Evolutionary conservation across 2,329 filamentous ascomycete species (phyloP).

Genomic region (Xylaria hypoxylon): DNA sequence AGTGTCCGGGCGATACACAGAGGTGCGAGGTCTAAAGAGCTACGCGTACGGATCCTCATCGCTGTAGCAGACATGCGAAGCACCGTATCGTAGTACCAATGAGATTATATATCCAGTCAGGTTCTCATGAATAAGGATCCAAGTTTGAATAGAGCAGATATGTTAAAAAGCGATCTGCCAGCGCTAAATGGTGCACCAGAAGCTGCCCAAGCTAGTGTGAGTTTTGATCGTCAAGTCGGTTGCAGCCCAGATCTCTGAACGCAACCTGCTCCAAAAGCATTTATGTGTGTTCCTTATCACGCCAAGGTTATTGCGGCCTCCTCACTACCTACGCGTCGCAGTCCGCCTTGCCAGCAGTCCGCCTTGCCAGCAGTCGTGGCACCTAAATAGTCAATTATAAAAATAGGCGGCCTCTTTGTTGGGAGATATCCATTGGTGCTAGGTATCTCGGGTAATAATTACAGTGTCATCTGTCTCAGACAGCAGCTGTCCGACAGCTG

Average conservation of each 20-base stretch:
- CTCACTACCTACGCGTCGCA: too few relatives aligned
- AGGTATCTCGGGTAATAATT: neutral
- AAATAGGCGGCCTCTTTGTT: neutral
- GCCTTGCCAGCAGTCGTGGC: neutral
- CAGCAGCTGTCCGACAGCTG: too few relatives aligned
- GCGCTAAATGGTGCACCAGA: neutral
- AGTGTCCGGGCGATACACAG: neutral
- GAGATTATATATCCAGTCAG: neutral
- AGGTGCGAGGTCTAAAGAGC: too few relatives aligned
- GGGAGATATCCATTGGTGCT: neutral
- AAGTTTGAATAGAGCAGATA: neutral
- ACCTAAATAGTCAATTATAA: neutral
- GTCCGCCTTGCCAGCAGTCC: neutral
- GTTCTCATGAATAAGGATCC: neutral
- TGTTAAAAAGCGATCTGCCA: neutral
- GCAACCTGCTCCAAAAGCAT: too few relatives aligned
- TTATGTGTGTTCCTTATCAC: neutral
- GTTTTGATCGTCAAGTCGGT: neutral
- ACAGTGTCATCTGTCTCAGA: neutral
- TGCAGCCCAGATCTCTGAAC: too few relatives aligned
- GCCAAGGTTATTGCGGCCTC: neutral
- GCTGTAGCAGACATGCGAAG: neutral
- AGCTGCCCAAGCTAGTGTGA: neutral
- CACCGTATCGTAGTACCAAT: neutral
- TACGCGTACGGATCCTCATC: neutral